Evolutionary conservation across 441 rosid genomes (phyloP).

Genomic region (Adansonia madagascariensis): DNA sequence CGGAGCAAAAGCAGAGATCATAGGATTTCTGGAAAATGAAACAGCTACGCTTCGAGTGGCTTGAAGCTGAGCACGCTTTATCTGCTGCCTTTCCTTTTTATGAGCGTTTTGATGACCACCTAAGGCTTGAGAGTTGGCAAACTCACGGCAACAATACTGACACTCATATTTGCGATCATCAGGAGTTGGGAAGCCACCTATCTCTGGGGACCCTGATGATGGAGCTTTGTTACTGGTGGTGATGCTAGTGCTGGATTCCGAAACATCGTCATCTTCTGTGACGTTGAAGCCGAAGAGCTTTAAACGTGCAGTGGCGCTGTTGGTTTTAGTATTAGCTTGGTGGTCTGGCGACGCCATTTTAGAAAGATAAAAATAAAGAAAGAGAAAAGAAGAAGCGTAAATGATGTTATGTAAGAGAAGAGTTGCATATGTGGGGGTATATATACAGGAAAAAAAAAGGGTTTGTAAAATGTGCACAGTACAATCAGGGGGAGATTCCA

Average conservation of each 20-base stretch:
- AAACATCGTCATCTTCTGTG: conserved; percentile 58
- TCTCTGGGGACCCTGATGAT: conserved; percentile 41
- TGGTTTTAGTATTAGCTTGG: conserved; percentile 40
- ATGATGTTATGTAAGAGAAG: conserved; percentile 26
- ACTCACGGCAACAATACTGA: conserved; percentile 84
- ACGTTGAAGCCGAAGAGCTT: conserved; percentile 47
- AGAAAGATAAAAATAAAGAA: conserved; percentile 10
- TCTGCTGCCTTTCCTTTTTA: conserved; percentile 90
- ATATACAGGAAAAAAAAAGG: conserved; percentile 39
- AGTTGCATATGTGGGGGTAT: conserved; percentile 48
- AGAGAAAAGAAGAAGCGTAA: conserved; percentile 20
- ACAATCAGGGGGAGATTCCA: conserved; percentile 37
- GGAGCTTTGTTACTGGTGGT: conserved; percentile 30
- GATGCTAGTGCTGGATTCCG: conserved; percentile 19
- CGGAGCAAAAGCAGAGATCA: conserved; percentile 31
- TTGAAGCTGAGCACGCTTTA: conserved; percentile 85
- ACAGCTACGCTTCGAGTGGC: conserved; percentile 80
- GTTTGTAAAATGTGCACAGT: conserved; percentile 40
- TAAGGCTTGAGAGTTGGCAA: conserved; percentile 91
- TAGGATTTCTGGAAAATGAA: conserved; percentile 64
- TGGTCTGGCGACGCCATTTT: conserved; percentile 64
- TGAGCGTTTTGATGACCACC: conserved; percentile 99
- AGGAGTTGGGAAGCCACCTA: conserved; percentile 54
- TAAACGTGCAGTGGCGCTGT: conserved; percentile 43
- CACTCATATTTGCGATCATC: conserved; percentile 48